Evolutionary conservation across 2,329 filamentous ascomycete genomes (phyloP).

Genomic region (Polytolypa hystricis): DNA sequence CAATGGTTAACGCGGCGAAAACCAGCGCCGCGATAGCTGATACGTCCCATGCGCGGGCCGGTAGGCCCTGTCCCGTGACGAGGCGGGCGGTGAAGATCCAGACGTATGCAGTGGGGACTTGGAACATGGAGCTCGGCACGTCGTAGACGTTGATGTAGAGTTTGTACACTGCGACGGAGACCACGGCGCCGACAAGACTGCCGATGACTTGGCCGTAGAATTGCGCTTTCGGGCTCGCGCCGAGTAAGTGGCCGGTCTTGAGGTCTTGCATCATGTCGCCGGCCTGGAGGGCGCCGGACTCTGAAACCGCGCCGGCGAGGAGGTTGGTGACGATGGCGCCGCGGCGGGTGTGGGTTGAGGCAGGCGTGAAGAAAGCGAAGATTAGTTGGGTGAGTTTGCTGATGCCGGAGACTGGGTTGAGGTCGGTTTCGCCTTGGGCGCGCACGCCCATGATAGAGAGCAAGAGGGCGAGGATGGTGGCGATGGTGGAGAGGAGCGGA

Average conservation of each 20-base stretch:
- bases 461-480: slow-evolving; percentile 72
- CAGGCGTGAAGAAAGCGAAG: slow-evolving; percentile 80
- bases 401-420: slow-evolving; percentile 94
- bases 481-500: slow-evolving; percentile 59
- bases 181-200: slow-evolving; percentile 70
- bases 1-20: slow-evolving; percentile 59
- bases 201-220: slow-evolving; percentile 96
- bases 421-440: slow-evolving; percentile 67
- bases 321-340: slow-evolving; percentile 84
- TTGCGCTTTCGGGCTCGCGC: slow-evolving; percentile 84
- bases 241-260: slow-evolving; percentile 88
- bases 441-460: slow-evolving; percentile 55
- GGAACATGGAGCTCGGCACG: slow-evolving; percentile 79
- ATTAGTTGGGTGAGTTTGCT: slow-evolving; percentile 93
- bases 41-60: slow-evolving; percentile 71
- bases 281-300: slow-evolving; percentile 79
- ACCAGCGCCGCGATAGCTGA: slow-evolving; percentile 62
- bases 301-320: slow-evolving; percentile 78
- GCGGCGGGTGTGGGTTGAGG: slow-evolving; percentile 66
- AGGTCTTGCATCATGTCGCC: slow-evolving; percentile 96
- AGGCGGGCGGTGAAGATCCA: slow-evolving; percentile 95
- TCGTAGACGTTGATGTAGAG: slow-evolving; percentile 84
- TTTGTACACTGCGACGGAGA: slow-evolving; percentile 77
- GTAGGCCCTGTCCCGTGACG: slow-evolving; percentile 81
- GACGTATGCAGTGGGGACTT: slow-evolving; percentile 88